phyloP scores from a whole-genome alignment of 2,329 filamentous ascomycete species.

The Penicillium sp. region DNA sequence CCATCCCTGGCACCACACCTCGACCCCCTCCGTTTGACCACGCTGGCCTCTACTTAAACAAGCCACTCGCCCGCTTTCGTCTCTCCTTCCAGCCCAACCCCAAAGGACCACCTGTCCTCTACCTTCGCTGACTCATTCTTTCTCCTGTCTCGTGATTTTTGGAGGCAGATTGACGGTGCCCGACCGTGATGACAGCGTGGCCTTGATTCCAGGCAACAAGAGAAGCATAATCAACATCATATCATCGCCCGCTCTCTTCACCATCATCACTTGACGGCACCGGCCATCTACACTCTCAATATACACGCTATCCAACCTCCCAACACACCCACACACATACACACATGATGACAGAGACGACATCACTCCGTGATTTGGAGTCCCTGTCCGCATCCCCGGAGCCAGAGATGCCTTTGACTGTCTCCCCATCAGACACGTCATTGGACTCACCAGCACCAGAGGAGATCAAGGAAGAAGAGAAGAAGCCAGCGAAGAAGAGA shows the following conservation, averaged over 20 bases:
- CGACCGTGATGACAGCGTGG: conserved; percentile 42
- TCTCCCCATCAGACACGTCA: conserved; percentile 45
- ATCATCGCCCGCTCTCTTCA: conserved; percentile 1
- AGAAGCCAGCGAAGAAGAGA: conserved; percentile 85
- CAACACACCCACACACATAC: neutral
- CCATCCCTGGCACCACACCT: neutral
- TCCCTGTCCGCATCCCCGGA: conserved; percentile 34
- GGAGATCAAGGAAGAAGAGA: conserved; percentile 47
- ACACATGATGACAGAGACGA: conserved; percentile 35
- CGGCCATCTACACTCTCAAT: conserved; percentile 12
- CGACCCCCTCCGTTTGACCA: conserved; percentile 31
- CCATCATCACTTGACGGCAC: conserved; percentile 19
- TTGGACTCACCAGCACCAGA: conserved; percentile 30
- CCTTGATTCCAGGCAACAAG: conserved; percentile 17
- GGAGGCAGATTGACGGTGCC: conserved; percentile 29
- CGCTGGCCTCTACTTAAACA: conserved; percentile 46
- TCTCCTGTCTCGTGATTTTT: neutral
- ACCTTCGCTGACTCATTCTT: conserved; percentile 18
- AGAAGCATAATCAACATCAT: neutral
- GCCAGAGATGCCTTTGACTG: conserved; percentile 40
- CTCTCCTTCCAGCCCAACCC: conserved; percentile 10
- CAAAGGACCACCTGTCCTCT: conserved; percentile 39
- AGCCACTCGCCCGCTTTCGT: conserved; percentile 18
- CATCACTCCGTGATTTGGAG: conserved; percentile 30
- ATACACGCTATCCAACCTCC: conserved; percentile 4